A percentile compares a stretch with the other conserved stretches of the same genome.
phyloP scores from a whole-genome alignment of 257 asterid species.

The Nicotiana otophora region DNA sequence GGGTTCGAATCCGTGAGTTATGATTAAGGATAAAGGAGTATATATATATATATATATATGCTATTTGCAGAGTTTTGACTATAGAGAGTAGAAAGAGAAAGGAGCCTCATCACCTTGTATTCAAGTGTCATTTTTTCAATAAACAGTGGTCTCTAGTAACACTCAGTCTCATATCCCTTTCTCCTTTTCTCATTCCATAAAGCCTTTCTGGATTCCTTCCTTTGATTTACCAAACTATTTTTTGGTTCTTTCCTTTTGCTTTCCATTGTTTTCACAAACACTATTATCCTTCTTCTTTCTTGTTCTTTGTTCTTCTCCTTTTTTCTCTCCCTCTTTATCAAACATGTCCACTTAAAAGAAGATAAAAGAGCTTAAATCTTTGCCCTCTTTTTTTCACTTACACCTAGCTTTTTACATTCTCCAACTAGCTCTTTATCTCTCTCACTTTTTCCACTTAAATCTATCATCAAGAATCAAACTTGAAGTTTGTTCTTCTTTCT shows the following conservation, averaged over 20 bases:
- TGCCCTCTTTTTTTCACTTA: not conserved
- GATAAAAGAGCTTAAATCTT: slow-evolving; percentile 5
- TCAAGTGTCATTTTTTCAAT: slow-evolving; percentile 80
- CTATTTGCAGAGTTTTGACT: slow-evolving; percentile 37
- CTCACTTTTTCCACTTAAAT: not conserved
- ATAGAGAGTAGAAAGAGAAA: slow-evolving; percentile 27
- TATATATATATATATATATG: not conserved
- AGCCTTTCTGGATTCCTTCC: slow-evolving; percentile 11
- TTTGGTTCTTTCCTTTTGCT: not conserved
- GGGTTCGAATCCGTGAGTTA: rapidly evolving
- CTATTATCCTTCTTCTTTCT: not conserved
- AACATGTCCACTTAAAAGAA: slow-evolving; percentile 10
- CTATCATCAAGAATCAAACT: slow-evolving; percentile 12
- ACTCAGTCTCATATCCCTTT: slow-evolving; percentile 37
- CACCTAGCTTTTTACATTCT: not conserved
- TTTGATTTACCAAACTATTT: not conserved
- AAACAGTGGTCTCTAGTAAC: slow-evolving; percentile 62
- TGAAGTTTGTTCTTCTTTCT: slow-evolving; percentile 10
- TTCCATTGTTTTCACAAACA: slow-evolving; percentile 1
- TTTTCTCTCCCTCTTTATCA: not conserved
- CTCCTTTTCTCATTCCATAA: slow-evolving; percentile 17
- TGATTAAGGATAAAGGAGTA: too few relatives aligned
- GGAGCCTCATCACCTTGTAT: slow-evolving; percentile 31
- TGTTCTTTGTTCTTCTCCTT: not conserved
- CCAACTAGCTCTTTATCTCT: not conserved